These are phyloP conservation scores for Lonicera japonica DNA, from an alignment of 129 eudicot genomes.

Conservation along the genomic window DNA sequence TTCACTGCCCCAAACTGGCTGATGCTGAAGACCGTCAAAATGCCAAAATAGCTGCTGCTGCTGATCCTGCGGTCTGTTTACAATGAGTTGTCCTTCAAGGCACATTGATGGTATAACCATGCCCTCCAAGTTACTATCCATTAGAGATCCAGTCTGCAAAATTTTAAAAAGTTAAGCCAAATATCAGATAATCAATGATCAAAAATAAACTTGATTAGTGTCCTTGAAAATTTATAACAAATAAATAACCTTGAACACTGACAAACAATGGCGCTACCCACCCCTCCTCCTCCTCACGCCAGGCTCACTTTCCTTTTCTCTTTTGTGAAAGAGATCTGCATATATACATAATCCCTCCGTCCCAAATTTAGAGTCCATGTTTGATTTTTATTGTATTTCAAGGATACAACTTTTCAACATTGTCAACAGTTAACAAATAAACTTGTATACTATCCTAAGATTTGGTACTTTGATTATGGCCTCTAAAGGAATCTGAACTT, in stretches of 20 bases:
- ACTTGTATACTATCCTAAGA: too few species aligned
- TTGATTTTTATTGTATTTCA: too few species aligned
- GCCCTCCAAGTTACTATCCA: conserved; percentile 46
- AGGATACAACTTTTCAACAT: too few species aligned
- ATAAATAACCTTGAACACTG: neutral
- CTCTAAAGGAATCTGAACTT: too few species aligned
- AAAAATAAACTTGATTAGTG: neutral
- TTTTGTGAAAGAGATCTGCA: too few species aligned
- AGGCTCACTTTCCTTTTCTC: too few species aligned
- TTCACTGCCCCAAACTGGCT: conserved; percentile 65
- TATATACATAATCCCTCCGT: too few species aligned
- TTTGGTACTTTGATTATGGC: too few species aligned
- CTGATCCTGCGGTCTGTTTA: conserved; percentile 40
- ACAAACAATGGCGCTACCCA: neutral
- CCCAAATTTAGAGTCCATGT: too few species aligned
- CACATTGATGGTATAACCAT: conserved; percentile 51
- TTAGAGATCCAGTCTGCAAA: conserved; percentile 54
- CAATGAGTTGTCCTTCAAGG: conserved; percentile 44
- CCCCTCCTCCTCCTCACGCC: too few species aligned
- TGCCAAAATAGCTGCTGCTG: conserved; percentile 8
- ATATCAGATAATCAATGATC: neutral
- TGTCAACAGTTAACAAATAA: too few species aligned
- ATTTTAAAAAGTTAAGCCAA: conserved; percentile 5
- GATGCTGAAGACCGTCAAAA: conserved; percentile 35
- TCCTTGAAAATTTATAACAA: neutral